phyloP scores from a whole-genome alignment of 2,329 filamentous ascomycete genomes.

The Cytospora piceae region DNA sequence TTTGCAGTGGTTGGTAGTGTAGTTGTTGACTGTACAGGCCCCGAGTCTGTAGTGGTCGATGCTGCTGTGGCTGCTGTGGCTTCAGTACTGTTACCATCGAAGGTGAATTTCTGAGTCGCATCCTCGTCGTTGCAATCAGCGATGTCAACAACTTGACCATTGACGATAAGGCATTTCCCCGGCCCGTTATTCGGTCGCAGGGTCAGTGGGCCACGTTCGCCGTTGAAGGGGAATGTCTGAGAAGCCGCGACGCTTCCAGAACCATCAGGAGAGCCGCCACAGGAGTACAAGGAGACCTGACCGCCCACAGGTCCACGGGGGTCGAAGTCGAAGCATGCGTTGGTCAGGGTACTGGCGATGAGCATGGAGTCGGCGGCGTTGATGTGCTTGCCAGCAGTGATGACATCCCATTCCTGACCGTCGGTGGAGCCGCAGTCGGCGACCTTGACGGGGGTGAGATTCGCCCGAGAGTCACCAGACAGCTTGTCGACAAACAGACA shows the following conservation, averaged over 20 bases:
- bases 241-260: slow-evolving; percentile 40
- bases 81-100: slow-evolving; percentile 32
- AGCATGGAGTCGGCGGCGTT: slow-evolving; percentile 49
- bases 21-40: too few relatives aligned
- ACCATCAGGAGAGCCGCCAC: slow-evolving; percentile 60
- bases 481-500: slow-evolving; percentile 48
- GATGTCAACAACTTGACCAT: slow-evolving; percentile 48
- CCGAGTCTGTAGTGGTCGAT: neutral
- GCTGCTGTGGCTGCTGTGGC: neutral
- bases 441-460: slow-evolving; percentile 48
- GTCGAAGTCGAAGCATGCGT: slow-evolving; percentile 64
- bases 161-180: slow-evolving; percentile 52
- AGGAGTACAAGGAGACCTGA: slow-evolving; percentile 61
- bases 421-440: slow-evolving; percentile 45
- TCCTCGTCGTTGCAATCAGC: slow-evolving; percentile 47
- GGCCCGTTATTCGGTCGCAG: slow-evolving; percentile 51
- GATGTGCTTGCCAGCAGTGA: slow-evolving; percentile 37
- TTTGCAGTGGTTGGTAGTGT: neutral
- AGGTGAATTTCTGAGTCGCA: slow-evolving; percentile 48
- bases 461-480: slow-evolving; percentile 50
- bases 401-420: slow-evolving; percentile 49
- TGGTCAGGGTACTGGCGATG: slow-evolving; percentile 59
- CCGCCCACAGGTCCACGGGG: slow-evolving; percentile 53
- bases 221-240: slow-evolving; percentile 55
- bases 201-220: slow-evolving; percentile 45